Evolutionary conservation across 169 alveolate genomes (phyloP), one percentile per base, ranked within the genome.

Genomic region (Babesia bigemina): DNA sequence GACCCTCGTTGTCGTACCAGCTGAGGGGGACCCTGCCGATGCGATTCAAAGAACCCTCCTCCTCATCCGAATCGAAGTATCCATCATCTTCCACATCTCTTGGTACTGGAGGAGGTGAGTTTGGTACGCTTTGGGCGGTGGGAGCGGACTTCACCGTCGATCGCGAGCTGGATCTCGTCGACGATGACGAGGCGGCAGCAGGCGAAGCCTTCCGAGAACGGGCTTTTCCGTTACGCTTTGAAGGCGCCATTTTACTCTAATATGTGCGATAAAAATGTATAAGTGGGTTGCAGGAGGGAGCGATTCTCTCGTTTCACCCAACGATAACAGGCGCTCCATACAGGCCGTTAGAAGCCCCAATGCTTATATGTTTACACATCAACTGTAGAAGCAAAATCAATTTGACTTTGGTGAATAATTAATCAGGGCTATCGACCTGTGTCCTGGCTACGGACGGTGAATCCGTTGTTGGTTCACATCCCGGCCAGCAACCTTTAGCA

Each of bases 1-100:
- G 90, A 33, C 75, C 69, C 33, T 83, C 90, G 16, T 67, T 55
- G 12, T 83, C 83, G 81, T 83, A 83, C 81, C 79, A 83, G 33
- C 48, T 42, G 9, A 83, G 48, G 11, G 90, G 90, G 17, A 83
- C 86, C 28, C 70, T 74, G 10, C 90, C 85, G 9, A 24, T 69
- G 67, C 86, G 72, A 59, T 83, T 83, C 47, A 83, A 16, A 11
- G 28, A 53, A n/a, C 86, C 86, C 44, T 75, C 90, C 24, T 52
- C 90, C 24, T 83, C 86, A 47, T 83, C 90, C 16, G 86, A 74
- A 36, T 83, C 90, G 21, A 75, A 83, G 22, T 62, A 52, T 3
- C n/a, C 62, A 17, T 83, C 83, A 10, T 79, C 48, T 29, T 75
- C 83, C 22, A 42, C 84, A 65, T 81, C 53, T 12, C 16, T 4